Conservation (phyloP, 2,329 filamentous ascomycete species). For the Alternaria burnsii region DNA sequence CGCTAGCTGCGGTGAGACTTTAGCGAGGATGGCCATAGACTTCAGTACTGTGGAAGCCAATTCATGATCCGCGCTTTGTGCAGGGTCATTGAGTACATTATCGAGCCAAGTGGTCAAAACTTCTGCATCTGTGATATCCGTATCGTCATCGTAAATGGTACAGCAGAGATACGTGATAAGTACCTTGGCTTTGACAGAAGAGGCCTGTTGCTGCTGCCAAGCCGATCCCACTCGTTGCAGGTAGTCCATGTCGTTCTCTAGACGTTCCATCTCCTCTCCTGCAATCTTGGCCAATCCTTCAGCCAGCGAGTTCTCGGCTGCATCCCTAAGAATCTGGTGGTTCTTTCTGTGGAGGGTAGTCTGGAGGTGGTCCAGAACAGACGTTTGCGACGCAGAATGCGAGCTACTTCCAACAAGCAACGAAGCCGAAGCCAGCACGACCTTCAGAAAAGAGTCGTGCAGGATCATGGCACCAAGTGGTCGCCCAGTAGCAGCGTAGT, state of each 20-base stretch:
- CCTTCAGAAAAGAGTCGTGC: conserved; percentile 85
- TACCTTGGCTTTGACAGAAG: conserved; percentile 83
- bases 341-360: conserved; percentile 28
- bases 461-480: conserved; percentile 91
- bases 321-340: conserved; percentile 24
- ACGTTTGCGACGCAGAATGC: conserved; percentile 65
- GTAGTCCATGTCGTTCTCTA: conserved; percentile 92
- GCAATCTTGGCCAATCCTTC: conserved; percentile 74
- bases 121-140: conserved; percentile 76
- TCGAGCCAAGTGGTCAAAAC: conserved; percentile 86
- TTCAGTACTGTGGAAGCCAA: conserved; percentile 82
- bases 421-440: conserved; percentile 81
- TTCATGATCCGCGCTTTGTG: conserved; percentile 81
- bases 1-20: conserved; percentile 75
- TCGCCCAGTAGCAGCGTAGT: conserved; percentile 80
- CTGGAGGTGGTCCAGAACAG: conserved; percentile 75
- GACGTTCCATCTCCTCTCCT: conserved; percentile 80
- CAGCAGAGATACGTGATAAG: conserved; percentile 88
- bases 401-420: conserved; percentile 70
- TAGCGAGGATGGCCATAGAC: conserved; percentile 82
- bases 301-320: conserved; percentile 49
- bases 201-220: conserved; percentile 86
- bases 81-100: conserved; percentile 77
- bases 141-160: conserved; percentile 75
- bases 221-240: conserved; percentile 78